Base-by-base conservation (phyloP, 257 asterid genomes). In the Gentiana dahurica region DNA sequence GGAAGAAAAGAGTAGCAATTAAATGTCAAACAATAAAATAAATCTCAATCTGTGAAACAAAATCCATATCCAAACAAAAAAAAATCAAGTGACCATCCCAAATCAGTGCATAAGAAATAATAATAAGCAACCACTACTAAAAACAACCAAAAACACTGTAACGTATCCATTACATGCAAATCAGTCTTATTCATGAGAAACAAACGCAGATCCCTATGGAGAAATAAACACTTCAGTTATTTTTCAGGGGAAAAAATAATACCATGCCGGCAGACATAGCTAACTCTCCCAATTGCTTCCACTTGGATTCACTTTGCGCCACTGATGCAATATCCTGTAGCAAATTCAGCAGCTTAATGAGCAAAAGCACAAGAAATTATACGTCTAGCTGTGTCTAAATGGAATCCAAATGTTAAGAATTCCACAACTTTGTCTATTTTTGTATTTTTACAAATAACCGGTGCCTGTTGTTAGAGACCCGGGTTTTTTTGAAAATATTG, bases 241-340 rank as follows among this genome's bases (percentile, higher is more conserved):
- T 41, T 3, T 36, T 15, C 38, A 47, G 4, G 33, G 49, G 57
- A 68, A 51, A 49, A 56, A 68, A 67, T 34, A 51, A 63, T 82
- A 90, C 98, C 96, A 71, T 82, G 70, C 98, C 98, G 47, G 84
- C 59, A 72, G 98, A 90, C 91, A 90, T 75, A 44, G 98, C 98
- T 63, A 90, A 81, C 72, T 82, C 98, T 54, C 98, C 98, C 95
- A 90, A 73, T 67, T 90, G 98, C 80, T 84, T 90, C 98, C 98
- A 90, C 66, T 90, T 90, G 51, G 85, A 73, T 73, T 90, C 96
- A 12, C 87, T 90, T 62, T 81, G 83, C 37, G 87, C 96, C 43
- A 73, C 76, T 45, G 71, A 36, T 2, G 98, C 98, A 54, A 90
- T 90, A 79, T 84, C 96, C 98, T 90, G 78, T 57, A 65, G 62